Base-by-base conservation (phyloP, 495 filamentous ascomycete species). In the Monascus purpureus region DNA sequence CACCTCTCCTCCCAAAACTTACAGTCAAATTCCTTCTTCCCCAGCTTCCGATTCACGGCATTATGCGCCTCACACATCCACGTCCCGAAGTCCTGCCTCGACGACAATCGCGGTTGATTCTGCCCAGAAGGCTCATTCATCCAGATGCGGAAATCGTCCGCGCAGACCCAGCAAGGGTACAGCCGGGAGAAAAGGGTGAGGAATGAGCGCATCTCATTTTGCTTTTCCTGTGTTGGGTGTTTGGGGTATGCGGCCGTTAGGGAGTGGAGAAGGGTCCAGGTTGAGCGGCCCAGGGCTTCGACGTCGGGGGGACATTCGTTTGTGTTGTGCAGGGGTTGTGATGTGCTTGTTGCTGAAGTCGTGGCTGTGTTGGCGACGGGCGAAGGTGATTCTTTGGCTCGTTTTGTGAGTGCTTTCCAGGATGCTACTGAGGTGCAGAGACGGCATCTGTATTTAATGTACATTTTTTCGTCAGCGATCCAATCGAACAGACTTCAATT, bases 41-140 rank as follows among this genome's bases (percentile, higher is more conserved):
- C 90, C 40, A 96, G 50, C 61, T 94, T 95, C 30, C 69, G 62
- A 68, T 97, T 97, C 14, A 97, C 90, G 43, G 83, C 86, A 63
- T 97, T 97, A 67, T 97, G 90, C 45, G 90, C 90, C 54, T 88
- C 80, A 47, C 90, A 97, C 67, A 96, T 77, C 92, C 92, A 97
- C 42, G 64, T 67, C 25, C 86, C 90, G 46, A 97, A 85, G 46
- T 81, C 81, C 20, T 70, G 67, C 26, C 80, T 55, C 33, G 71
- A 73, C 7, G 66, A 67, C 18, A 88, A 60, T 46, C 68, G 55
- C 33, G 85, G 74, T 50, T 76, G 68, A 30, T 87, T 80, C 9
- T 36, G 37, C 7, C 59, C 61, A 43, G 63, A 62, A n/a, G 61
- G 61, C 45, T 69, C 70, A 38, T 60, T 65, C 62, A 96, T 81